Conservation (phyloP, 768 basidiomycete species). For the Exidia glandulosa region DNA sequence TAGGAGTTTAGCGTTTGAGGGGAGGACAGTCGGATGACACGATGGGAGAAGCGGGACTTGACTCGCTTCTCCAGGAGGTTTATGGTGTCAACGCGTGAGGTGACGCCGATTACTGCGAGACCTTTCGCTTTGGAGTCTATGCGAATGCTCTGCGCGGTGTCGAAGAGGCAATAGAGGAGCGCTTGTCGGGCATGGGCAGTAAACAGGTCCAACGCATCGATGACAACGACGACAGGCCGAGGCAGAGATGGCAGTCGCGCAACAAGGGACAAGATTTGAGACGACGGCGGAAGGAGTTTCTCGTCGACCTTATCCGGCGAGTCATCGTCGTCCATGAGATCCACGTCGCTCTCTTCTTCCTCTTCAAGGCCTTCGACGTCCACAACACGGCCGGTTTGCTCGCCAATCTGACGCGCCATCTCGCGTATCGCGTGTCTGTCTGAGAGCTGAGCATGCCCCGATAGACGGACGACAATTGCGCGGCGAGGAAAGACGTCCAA, state of each 20-base stretch:
- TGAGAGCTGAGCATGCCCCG: constrained; percentile 74
- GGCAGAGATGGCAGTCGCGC: constrained; percentile 67
- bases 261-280: constrained; percentile 65
- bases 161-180: constrained; percentile 87
- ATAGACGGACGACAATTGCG: constrained; percentile 70
- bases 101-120: constrained; percentile 76
- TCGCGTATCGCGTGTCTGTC: constrained; percentile 89
- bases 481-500: constrained; percentile 33
- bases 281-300: constrained; percentile 51
- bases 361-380: constrained; percentile 12
- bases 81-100: constrained; percentile 78
- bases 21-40: constrained; percentile 70
- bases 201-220: constrained; percentile 93
- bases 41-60: constrained; percentile 91
- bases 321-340: constrained; percentile 20
- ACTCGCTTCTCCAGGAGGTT: constrained; percentile 91
- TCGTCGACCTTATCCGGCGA: constrained; percentile 26
- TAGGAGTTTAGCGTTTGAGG: constrained; percentile 40
- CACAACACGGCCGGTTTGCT: constrained; percentile 63
- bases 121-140: constrained; percentile 50
- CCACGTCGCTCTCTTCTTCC: constrained; percentile 27
- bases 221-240: constrained; percentile 68
- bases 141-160: constrained; percentile 82
- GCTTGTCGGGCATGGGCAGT: constrained; percentile 86
- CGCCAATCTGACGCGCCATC: constrained; percentile 73